Conservation (phyloP, 2,329 filamentous ascomycete genomes). For the Pseudodiploospora longispora region DNA sequence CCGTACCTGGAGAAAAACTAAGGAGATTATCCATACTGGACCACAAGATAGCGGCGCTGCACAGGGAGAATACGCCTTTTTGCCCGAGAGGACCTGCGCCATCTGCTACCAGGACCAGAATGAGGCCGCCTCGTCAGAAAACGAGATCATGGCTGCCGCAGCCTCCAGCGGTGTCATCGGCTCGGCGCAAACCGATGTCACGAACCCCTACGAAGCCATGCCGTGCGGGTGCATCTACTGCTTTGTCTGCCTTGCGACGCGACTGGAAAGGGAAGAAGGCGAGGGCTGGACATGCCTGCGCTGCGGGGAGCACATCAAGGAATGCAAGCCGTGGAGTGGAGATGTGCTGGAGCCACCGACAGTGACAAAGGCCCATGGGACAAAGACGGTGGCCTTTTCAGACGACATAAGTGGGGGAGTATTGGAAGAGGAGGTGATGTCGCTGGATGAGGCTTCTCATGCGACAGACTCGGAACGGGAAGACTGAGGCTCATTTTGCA, state of each 20-base stretch:
- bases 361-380: neutral
- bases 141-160: constrained; percentile 64
- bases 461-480: too few relatives aligned
- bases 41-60: constrained; percentile 40
- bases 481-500: too few relatives aligned
- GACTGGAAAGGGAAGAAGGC: constrained; percentile 85
- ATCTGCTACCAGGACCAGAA: constrained; percentile 97
- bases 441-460: constrained; percentile 13
- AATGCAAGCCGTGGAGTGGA: constrained; percentile 86
- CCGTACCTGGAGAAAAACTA: constrained; percentile 76
- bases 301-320: constrained; percentile 74
- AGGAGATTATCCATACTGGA: constrained; percentile 50
- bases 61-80: constrained; percentile 69
- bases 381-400: constrained; percentile 56
- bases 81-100: constrained; percentile 89
- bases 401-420: constrained; percentile 40
- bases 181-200: constrained; percentile 85
- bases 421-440: constrained; percentile 18
- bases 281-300: constrained; percentile 89
- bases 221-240: constrained; percentile 92
- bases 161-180: constrained; percentile 72
- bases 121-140: constrained; percentile 59
- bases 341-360: constrained; percentile 62
- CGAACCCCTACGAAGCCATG: constrained; percentile 88
- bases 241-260: constrained; percentile 87